Base-by-base conservation (phyloP, 345 rosid genomes). In the Citropsis articulata region DNA sequence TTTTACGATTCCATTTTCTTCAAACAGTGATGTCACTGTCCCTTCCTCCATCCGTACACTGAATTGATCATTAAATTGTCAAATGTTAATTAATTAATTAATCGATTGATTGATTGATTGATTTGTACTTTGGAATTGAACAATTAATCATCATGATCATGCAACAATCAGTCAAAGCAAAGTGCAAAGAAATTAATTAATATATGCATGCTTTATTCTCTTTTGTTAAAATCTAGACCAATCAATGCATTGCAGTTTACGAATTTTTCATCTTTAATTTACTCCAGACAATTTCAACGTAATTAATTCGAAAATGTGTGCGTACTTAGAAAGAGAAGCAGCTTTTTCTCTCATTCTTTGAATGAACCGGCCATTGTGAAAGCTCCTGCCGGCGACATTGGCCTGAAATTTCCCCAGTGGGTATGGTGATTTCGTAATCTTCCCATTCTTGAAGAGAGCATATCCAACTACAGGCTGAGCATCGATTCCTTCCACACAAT, bases 291-390 rank as follows among this genome's bases (percentile, higher is more conserved):
- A 7, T 8, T 38, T 38, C 8, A 38, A 38, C 10, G 2, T 38
- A 7, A 38, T 38, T 38, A 38, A 38, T 38, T 9, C 42, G 0
- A 45, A 13, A 45, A 45, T 18, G 45, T 6, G 24, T 18, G 53
- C 67, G 5, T 82, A 85, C 90, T 82, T 87, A 31, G 88, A 79
- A 78, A 87, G 90, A 27, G 85, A 33, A 80, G 77, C 88, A 73
- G 88, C 81, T 79, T 87, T 85, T 75, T 85, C 84, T 13, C 90
- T 81, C 88, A 87, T 81, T 70, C 88, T 85, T 79, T 85, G 88
- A 19, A 87, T 80, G 78, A 87, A 87, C 4, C 90, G 85, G 31
- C 88, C 88, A 78, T 86, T 84, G 77, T 86, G 89, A 77, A 86
- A 86, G 48, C 89, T 84, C 77, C 89, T 84, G n/a, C 87, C 90